These are phyloP conservation scores for Fraxinus sp. DNA, from an alignment of 305 asterid species.

Conservation along the genomic window DNA sequence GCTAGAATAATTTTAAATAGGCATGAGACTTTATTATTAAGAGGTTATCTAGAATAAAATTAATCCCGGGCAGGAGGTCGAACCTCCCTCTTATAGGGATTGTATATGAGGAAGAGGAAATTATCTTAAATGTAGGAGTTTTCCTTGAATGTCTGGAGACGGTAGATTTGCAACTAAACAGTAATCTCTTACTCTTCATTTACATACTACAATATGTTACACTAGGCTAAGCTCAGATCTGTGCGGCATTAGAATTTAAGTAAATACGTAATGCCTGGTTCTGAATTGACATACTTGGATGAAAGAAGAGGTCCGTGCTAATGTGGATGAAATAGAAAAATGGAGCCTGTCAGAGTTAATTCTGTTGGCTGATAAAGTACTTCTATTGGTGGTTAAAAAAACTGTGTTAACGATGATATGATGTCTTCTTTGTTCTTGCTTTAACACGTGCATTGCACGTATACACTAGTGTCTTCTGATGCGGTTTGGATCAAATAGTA, in stretches of 20 bases:
- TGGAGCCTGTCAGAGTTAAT: neutral
- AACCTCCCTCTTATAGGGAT: neutral
- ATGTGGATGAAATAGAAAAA: neutral
- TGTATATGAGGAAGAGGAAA: neutral
- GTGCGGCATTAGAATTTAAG: neutral
- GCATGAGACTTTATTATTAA: neutral
- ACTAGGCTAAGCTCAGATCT: neutral
- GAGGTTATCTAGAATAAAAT: neutral
- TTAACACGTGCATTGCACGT: neutral
- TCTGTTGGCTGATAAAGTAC: neutral
- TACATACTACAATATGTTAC: neutral
- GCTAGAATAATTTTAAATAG: neutral
- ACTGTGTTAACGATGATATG: neutral
- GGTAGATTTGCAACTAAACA: neutral
- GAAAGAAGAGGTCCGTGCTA: neutral
- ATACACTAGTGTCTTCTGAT: neutral
- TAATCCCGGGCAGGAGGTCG: neutral
- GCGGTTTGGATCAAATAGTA: neutral
- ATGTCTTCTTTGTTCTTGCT: constrained; percentile 1
- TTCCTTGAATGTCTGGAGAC: neutral
- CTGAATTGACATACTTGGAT: neutral
- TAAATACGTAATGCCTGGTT: neutral
- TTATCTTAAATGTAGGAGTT: neutral
- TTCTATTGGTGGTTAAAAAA: neutral
- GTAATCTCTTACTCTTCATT: neutral